These are phyloP conservation scores for Coccinonectria pachysandricola DNA, from an alignment of 2,329 filamentous ascomycete species.

Conservation along the genomic window DNA sequence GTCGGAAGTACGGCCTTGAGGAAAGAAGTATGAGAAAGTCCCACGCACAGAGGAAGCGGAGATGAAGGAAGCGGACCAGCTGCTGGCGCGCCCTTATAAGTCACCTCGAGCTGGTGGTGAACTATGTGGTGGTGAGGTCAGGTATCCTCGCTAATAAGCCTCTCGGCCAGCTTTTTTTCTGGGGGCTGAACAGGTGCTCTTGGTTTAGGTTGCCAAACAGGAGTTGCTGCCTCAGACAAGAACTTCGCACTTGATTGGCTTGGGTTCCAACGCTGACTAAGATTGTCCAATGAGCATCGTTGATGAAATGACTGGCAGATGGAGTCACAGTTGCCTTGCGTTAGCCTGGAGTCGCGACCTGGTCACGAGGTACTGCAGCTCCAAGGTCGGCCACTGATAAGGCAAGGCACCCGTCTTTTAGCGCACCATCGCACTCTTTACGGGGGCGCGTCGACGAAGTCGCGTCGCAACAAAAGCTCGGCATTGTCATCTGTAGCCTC, in stretches of 20 bases:
- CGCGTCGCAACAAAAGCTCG: too few relatives aligned
- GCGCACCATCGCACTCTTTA: too few relatives aligned
- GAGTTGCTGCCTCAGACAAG: constrained; percentile 29
- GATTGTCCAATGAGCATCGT: constrained; percentile 19
- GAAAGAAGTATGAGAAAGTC: constrained; percentile 1
- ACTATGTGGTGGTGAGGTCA: constrained; percentile 17
- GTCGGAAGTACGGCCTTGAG: not conserved
- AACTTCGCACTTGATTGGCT: constrained; percentile 22
- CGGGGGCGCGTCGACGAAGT: too few relatives aligned
- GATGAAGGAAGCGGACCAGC: constrained; percentile 11
- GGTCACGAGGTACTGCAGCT: constrained; percentile 16
- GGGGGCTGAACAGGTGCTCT: constrained; percentile 10
- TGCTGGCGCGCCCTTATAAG: constrained; percentile 21
- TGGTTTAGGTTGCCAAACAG: constrained; percentile 11
- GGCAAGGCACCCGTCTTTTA: too few relatives aligned
- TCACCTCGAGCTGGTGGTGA: constrained; percentile 17
- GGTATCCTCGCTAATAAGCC: constrained; percentile 9
- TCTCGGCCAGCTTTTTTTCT: constrained; percentile 25
- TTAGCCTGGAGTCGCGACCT: constrained; percentile 18
- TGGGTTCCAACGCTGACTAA: constrained; percentile 14
- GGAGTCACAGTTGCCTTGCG: constrained; percentile 22
- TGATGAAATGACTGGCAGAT: constrained; percentile 9
- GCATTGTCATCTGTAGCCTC: too few relatives aligned
- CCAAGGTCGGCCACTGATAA: too few relatives aligned
- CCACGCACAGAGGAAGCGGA: constrained; percentile 7